Evolutionary conservation across 73 alveolate genomes (phyloP), one percentile per base, ranked within the genome.

Genomic region (Diophrys appendiculata): DNA sequence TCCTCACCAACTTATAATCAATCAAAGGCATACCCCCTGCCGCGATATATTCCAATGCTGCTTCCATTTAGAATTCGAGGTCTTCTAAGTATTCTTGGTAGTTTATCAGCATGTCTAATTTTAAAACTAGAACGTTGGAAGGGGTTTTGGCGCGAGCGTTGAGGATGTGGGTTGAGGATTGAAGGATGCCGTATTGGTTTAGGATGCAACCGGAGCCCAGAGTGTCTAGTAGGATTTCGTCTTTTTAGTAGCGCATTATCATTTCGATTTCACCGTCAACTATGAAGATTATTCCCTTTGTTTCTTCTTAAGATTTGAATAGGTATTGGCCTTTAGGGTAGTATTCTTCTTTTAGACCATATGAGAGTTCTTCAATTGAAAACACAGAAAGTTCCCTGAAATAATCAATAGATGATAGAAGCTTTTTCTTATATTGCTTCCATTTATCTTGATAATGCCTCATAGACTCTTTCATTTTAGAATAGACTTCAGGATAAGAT

Each of bases 391-490:
- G 2, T 30, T 69, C 73, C 1, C 26, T 31, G 32, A 76, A 64
- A 32, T 76, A 76, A 8, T 76, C 85, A 31, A 76, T 65, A 23
- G 28, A 22, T n/a, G 26, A 2, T n/a, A 76, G 71, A 5, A 60
- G 31, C 23, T 34, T 60, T 71, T 76, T 76, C 23, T 52, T 32
- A 55, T 52, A 76, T 11, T 24, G 31, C 29, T 64, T 76, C 85
- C 85, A 76, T 29, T 43, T 55, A 77, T 76, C 85, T 64, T 76
- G 78, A 54, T 76, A 76, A 14, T 56, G 54, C 69, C 86, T 26
- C 79, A 82, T 74, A 87, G 80, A 70, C 70, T 78, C 71, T 72
- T 80, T 84, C 80, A 83, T 8, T 65, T 60, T n/a, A 25, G 68
- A 52, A 33, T 76, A 14, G 80, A 73, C 68, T 78, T 88, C 83